These are phyloP conservation scores for Melampsora americana DNA, from an alignment of 1,284 basidiomycete genomes.

Conservation along the genomic window DNA sequence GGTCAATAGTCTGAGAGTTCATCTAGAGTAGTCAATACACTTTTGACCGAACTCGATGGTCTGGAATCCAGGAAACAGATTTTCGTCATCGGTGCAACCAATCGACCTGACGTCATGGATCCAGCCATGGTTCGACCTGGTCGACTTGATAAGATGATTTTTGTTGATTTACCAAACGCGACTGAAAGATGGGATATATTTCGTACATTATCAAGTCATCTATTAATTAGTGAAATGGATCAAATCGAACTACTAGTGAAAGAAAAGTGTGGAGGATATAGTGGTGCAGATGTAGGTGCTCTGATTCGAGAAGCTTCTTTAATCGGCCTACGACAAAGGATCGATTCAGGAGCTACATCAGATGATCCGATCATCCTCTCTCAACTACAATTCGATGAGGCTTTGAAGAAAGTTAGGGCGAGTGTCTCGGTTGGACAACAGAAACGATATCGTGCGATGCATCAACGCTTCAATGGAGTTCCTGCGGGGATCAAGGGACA, in stretches of 20 bases:
- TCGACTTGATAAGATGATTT: slow-evolving; percentile 89
- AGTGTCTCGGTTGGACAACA: slow-evolving; percentile 79
- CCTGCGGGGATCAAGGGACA: slow-evolving; percentile 47
- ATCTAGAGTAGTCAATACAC: slow-evolving; percentile 93
- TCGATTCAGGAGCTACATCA: slow-evolving; percentile 35
- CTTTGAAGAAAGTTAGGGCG: slow-evolving; percentile 77
- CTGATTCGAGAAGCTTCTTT: slow-evolving; percentile 87
- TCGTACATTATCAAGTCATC: slow-evolving; percentile 60
- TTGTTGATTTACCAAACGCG: slow-evolving; percentile 81
- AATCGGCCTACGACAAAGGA: slow-evolving; percentile 63
- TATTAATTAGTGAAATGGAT: background rate
- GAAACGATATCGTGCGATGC: slow-evolving; percentile 72
- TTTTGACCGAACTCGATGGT: slow-evolving; percentile 92
- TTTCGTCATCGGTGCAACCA: slow-evolving; percentile 94
- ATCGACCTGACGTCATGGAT: slow-evolving; percentile 98
- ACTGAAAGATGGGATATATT: slow-evolving; percentile 81
- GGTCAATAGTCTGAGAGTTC: slow-evolving; percentile 78
- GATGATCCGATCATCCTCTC: background rate
- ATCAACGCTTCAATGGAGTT: slow-evolving; percentile 73
- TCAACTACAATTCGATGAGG: slow-evolving; percentile 66
- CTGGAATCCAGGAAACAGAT: slow-evolving; percentile 84
- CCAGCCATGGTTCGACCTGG: slow-evolving; percentile 97
- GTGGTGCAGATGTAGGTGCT: slow-evolving; percentile 82
- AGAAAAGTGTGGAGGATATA: slow-evolving; percentile 73
- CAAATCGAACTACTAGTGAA: slow-evolving; percentile 20